Evolutionary conservation across 2,329 filamentous ascomycete genomes (phyloP).

Genomic region (Penicillium corylophilum): DNA sequence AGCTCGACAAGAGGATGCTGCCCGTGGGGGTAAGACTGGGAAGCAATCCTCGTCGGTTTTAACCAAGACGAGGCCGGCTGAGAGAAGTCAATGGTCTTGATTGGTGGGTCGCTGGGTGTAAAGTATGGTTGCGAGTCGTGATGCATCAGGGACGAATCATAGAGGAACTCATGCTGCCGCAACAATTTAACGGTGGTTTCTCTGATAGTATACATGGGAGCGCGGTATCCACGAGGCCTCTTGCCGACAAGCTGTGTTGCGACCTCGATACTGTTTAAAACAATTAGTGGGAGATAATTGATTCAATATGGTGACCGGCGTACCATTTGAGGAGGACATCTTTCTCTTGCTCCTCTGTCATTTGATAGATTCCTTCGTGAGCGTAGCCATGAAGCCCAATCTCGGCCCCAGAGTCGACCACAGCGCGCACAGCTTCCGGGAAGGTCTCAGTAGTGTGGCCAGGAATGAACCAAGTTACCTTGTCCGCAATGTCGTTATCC

Average conservation of each 20-base stretch:
- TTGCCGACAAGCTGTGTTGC: conserved; percentile 71
- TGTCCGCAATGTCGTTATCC: conserved; percentile 51
- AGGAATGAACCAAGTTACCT: conserved; percentile 61
- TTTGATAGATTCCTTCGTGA: conserved; percentile 68
- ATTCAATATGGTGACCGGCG: too few relatives aligned
- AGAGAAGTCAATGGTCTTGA: conserved; percentile 46
- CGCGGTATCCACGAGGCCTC: conserved; percentile 52
- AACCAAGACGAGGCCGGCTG: not conserved
- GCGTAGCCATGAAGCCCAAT: conserved; percentile 60
- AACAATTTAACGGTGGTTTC: conserved; percentile 41
- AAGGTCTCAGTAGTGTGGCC: conserved; percentile 61
- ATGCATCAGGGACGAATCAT: conserved; percentile 44
- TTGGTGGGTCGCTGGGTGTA: conserved; percentile 35
- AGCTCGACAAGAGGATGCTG: conserved; percentile 25
- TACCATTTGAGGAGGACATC: conserved; percentile 68
- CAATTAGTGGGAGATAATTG: too few relatives aligned
- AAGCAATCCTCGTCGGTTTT: not conserved
- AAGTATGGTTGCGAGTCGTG: conserved; percentile 45
- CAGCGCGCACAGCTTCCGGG: conserved; percentile 49
- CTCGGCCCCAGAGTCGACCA: conserved; percentile 54
- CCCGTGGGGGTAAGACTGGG: not conserved
- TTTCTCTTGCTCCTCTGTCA: conserved; percentile 70
- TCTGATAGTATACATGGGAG: conserved; percentile 39
- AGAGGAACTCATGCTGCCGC: conserved; percentile 43
- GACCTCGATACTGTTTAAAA: conserved; percentile 58